Evolutionary conservation across 371 early-diverging fungal species (phyloP).

Genomic region (Haplosporangium sp.): DNA sequence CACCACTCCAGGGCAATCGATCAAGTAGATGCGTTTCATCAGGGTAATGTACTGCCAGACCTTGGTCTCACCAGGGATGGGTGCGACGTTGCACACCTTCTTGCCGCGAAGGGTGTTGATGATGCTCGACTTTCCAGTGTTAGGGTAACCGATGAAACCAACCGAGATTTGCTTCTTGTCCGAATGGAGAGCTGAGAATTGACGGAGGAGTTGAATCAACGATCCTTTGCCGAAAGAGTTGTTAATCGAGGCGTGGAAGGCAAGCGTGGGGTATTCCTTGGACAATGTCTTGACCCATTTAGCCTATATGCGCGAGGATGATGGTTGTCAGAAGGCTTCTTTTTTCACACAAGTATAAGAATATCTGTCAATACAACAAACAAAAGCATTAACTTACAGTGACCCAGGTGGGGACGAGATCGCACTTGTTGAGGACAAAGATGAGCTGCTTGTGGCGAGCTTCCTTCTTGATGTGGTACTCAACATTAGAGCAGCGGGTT

Average conservation of each 20-base stretch:
- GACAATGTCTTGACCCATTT: conserved; percentile 95
- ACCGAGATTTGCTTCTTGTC: conserved; percentile 98
- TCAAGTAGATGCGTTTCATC: conserved; percentile 98
- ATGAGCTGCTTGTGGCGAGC: conserved; percentile 98
- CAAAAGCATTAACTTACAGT: conserved; percentile 72
- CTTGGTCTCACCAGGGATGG: conserved; percentile 99
- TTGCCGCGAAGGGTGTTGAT: conserved; percentile 98
- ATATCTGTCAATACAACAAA: not conserved
- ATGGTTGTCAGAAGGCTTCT: not conserved
- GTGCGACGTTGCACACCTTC: conserved; percentile 99
- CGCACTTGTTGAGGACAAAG: conserved; percentile 99
- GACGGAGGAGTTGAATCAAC: conserved; percentile 96
- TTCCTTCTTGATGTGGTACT: conserved; percentile 93
- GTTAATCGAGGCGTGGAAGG: conserved; percentile 98
- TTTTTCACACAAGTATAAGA: not conserved
- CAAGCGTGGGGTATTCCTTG: conserved; percentile 95
- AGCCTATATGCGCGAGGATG: conserved; percentile 55
- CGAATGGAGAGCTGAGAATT: conserved; percentile 94
- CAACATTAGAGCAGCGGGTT: conserved; percentile 95
- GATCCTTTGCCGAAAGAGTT: conserved; percentile 99
- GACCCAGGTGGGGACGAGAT: conserved; percentile 99
- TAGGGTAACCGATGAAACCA: conserved; percentile 98
- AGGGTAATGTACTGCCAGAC: conserved; percentile 99
- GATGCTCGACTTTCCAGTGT: conserved; percentile 97
- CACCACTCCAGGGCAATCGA: conserved; percentile 99